A percentile compares a stretch with the other conserved stretches of the same genome.
phyloP scores from a whole-genome alignment of 2,329 filamentous ascomycete genomes.

The Colletotrichum simmondsii region DNA sequence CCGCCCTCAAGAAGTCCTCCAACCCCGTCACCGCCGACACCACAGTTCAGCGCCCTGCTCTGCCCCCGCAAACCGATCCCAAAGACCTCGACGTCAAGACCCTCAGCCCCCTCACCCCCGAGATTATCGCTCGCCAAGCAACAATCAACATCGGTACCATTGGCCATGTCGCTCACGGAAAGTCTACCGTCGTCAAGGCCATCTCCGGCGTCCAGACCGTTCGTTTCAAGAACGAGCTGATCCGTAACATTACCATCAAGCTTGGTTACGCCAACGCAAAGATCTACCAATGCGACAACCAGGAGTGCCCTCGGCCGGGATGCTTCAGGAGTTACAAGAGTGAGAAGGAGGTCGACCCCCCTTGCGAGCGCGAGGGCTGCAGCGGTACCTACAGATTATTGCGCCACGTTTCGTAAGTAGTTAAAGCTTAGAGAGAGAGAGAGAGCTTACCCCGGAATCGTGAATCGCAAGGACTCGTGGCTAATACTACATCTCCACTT shows the following conservation, averaged over 20 bases:
- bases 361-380: slow-evolving; percentile 94
- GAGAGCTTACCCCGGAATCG: slow-evolving; percentile 14
- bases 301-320: slow-evolving; percentile 88
- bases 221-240: slow-evolving; percentile 99
- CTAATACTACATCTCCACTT: slow-evolving; percentile 39
- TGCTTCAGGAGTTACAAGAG: slow-evolving; percentile 99
- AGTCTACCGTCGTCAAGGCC: slow-evolving; percentile 98
- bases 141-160: slow-evolving; percentile 99
- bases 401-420: slow-evolving; percentile 88
- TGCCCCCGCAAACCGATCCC: slow-evolving; percentile 93
- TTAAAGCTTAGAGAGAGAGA: not conserved
- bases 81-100: slow-evolving; percentile 84
- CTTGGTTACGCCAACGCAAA: slow-evolving; percentile 99
- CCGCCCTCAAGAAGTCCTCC: slow-evolving; percentile 81
- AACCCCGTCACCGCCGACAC: slow-evolving; percentile 59
- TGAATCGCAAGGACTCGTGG: slow-evolving; percentile 9
- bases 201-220: slow-evolving; percentile 99
- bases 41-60: slow-evolving; percentile 62
- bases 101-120: slow-evolving; percentile 87
- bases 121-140: slow-evolving; percentile 97
- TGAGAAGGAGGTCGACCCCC: slow-evolving; percentile 97
- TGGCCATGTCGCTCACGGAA: slow-evolving; percentile 98
- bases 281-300: slow-evolving; percentile 98
- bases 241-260: slow-evolving; percentile 99
- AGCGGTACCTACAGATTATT: slow-evolving; percentile 86